Percentiles rank a stretch among this genome's conserved stretches.
Conservation (phyloP, 2,329 filamentous ascomycete genomes). For the Hypoxylon sp. region DNA sequence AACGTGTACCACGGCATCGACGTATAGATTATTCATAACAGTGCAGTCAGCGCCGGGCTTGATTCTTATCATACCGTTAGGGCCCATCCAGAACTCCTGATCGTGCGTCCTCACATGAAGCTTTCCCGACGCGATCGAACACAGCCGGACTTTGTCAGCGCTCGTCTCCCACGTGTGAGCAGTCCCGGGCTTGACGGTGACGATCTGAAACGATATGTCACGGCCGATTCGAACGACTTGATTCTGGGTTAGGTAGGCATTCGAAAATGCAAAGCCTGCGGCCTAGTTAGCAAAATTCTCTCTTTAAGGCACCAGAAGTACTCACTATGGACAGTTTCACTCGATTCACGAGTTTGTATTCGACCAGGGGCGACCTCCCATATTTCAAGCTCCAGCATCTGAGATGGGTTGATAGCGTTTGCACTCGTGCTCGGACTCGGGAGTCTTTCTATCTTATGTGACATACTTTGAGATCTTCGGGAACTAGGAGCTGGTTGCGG, state of each 20-base stretch:
- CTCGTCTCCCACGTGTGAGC: slow-evolving; percentile 45
- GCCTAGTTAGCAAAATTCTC: slow-evolving; percentile 1
- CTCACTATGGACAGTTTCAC: slow-evolving; percentile 48
- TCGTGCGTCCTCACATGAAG: slow-evolving; percentile 49
- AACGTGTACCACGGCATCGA: slow-evolving; percentile 55
- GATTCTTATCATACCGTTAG: slow-evolving; percentile 55
- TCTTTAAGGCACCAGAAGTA: slow-evolving; percentile 4
- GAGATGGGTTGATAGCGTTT: slow-evolving; percentile 5
- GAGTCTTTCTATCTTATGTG: neutral
- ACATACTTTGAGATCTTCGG: neutral
- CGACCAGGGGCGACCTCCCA: slow-evolving; percentile 57
- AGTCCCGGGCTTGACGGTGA: slow-evolving; percentile 51
- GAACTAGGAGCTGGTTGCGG: neutral
- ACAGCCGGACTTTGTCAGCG: slow-evolving; percentile 47
- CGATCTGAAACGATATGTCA: slow-evolving; percentile 52
- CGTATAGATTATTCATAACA: slow-evolving; percentile 54
- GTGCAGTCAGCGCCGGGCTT: slow-evolving; percentile 49
- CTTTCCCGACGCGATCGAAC: slow-evolving; percentile 53
- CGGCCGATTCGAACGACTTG: slow-evolving; percentile 49
- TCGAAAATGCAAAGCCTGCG: slow-evolving; percentile 55
- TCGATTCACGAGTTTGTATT: slow-evolving; percentile 40
- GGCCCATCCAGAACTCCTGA: slow-evolving; percentile 52
- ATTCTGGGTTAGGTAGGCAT: slow-evolving; percentile 50
- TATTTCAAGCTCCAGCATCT: slow-evolving; percentile 49
- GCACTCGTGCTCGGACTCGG: neutral